Evolutionary conservation across 768 basidiomycete species (phyloP).

Genomic region (Rhizopogon vulgaris): DNA sequence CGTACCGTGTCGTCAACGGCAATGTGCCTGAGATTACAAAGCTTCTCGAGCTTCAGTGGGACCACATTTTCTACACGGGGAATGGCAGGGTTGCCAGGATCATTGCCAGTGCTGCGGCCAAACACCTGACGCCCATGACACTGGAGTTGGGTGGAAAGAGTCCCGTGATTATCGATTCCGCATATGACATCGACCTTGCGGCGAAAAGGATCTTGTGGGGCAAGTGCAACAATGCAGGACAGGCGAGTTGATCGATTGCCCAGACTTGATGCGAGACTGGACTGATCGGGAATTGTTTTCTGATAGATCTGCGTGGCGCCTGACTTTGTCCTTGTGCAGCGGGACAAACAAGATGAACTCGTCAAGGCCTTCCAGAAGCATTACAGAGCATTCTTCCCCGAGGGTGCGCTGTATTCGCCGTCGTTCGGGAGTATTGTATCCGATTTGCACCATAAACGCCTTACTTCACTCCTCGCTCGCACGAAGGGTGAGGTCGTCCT

Average conservation of each 20-base stretch:
- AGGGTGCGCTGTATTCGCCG: slow-evolving; percentile 39
- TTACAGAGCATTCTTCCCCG: slow-evolving; percentile 46
- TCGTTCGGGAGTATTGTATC: slow-evolving; percentile 50
- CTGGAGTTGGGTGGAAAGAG: slow-evolving; percentile 36
- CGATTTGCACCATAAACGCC: slow-evolving; percentile 45
- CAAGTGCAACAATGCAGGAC: slow-evolving; percentile 61
- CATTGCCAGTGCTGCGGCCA: slow-evolving; percentile 19
- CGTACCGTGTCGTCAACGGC: slow-evolving; percentile 50
- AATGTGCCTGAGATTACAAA: slow-evolving; percentile 33
- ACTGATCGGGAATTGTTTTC: neutral
- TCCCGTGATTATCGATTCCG: slow-evolving; percentile 39
- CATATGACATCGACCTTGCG: slow-evolving; percentile 39
- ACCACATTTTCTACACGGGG: slow-evolving; percentile 35
- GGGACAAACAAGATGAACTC: slow-evolving; percentile 40
- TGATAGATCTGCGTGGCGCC: slow-evolving; percentile 35
- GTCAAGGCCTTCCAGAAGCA: slow-evolving; percentile 37
- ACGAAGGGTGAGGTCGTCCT: slow-evolving; percentile 52
- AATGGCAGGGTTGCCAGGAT: slow-evolving; percentile 22
- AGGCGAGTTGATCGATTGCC: slow-evolving; percentile 28
- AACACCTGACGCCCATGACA: slow-evolving; percentile 28
- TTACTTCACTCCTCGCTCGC: slow-evolving; percentile 42
- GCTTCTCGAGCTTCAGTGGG: slow-evolving; percentile 24
- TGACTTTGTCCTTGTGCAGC: slow-evolving; percentile 40
- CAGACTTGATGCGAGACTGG: neutral
- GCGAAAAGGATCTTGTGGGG: slow-evolving; percentile 66